Evolutionary conservation across 768 basidiomycete genomes (phyloP), one percentile per base, ranked within the genome.

Genomic region (Termitomyces sp.): DNA sequence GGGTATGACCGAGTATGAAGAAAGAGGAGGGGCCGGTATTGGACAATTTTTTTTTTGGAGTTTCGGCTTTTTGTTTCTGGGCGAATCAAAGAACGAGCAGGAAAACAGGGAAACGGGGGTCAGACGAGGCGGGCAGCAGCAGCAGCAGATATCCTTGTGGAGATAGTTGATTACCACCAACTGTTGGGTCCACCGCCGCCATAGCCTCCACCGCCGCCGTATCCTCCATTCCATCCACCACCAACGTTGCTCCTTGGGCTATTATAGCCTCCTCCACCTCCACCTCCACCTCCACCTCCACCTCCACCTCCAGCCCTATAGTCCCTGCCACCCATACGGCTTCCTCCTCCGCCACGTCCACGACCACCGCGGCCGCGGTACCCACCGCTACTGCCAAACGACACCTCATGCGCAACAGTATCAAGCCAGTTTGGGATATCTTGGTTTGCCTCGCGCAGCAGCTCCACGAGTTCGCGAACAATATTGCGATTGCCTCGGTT

Each of bases 401-500:
- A 79, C 30, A 82, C 77, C 71, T 98, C 95, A 53, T 86, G 82
- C 5, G 86, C 84, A 56, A 98, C 85, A 11, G 87, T 83, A 66
- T 94, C 90, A 51, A 99, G 77, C 94, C 95, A 99, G 2, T 67
- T 51, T 1, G 97, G 97, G 55, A 94, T 89, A 48, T 96, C 93
- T 69, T 97, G 94, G 70, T 98, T 95, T 48, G 96, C 95, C 72
- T 99, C 96, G 51, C 90, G 83, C 22, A 99, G 82, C 4, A 99
- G 82, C 69, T 98, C 96, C 49, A 99, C 75, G 44, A 99, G 78
- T 64, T 97, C 95, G 54, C 87, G 83, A 53, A 90, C 93, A 58
- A 98, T 94, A 69, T 90, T 89, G 70, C 86, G 87, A 76, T 97
- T 98, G 52, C 89, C 88, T 14, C 92, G 82, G 68, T 93, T 93